Evolutionary conservation across 2,329 filamentous ascomycete species (phyloP), one percentile per base, ranked within the genome.

Genomic region (Scopulariopsis brevicaulis): DNA sequence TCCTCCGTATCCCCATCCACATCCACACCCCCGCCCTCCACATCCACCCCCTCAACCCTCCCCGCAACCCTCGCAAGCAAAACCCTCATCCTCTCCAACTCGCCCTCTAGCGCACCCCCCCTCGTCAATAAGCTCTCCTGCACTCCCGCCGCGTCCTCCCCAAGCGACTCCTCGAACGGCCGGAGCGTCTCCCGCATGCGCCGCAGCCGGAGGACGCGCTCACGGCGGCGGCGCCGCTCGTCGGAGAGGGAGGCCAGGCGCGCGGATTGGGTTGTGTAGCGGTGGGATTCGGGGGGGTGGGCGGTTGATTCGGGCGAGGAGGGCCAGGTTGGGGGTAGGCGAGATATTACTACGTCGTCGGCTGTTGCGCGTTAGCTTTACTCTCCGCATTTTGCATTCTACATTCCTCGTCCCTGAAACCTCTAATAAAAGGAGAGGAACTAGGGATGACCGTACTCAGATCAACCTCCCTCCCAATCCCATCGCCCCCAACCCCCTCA

Each of bases 71-170:
- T 75, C 1, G 78, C 77, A 58, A 86, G 74, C 61, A 90, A 69
- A 62, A 84, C 74, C 37, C 84, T 78, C 78, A 86, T 88, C 61
- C 78, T 79, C 67, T 84, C 80, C 58, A 90, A 71, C 69, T 90
- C 86, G 57, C 73, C 73, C 66, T 86, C 85, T 11, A 90, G 68
- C 54, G 83, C 78, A 1, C 84, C 83, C 65, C 86, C 80, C 35
- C 80, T 79, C 55, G 82, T 85, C 1, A 87, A 76, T 3, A 90
- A 68, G 66, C 89, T 89, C 59, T 82, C 78, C 67, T 90, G 87
- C 7, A 86, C 71, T 8, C 70, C 63, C 62, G 69, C 61, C 63
- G 70, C 63, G 65, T 56, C 57, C 6, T 57, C 59, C 11, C 46
- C 56, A 14, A 61, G n/a, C 12, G 60, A 59, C 35, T 32, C 56